Base-by-base conservation (phyloP, 2,329 filamentous ascomycete genomes). In the Botrytis deweyae region DNA sequence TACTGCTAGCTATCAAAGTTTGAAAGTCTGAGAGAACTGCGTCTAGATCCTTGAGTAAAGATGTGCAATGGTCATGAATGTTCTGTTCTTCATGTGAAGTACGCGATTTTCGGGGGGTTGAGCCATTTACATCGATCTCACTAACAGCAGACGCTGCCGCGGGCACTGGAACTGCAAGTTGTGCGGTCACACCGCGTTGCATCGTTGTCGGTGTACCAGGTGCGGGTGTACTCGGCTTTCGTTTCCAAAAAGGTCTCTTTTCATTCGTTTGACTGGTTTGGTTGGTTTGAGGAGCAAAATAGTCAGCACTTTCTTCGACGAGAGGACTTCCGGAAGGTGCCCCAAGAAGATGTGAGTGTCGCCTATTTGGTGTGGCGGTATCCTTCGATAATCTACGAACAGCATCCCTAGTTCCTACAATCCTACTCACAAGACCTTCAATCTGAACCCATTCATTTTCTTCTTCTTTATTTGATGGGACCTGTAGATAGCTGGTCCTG, bases 351-450 rank as follows among this genome's bases (percentile, higher is more conserved):
- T 49, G 33, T 38, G 64, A 77, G 58, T 76, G 74, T 65, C 73
- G 66, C 62, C 76, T 77, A 36, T 73, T 71, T 52, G 72, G 70
- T 40, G 88, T 87, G 74, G 93, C 91, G 67, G 94, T 94, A 80
- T 97, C 93, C 81, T 93, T 94, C 18, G 95, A 95, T 63, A 99
- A 85, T 55, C 93, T 90, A 68, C 95, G 90, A 36, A 98, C 89
- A 1, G 94, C 94, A 84, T 99, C 96, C 78, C 96, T 88, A 66
- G 94, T 95, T 2, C 94, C 94, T 10, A 94, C 92, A 22, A 98
- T 89, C 75, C 93, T 90, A 80, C 94, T 94, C 42, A 98, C 92
- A 55, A 99, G 85, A 1, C 90, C 87, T 83, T 98, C 95, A 2
- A 97, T 92, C 78, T 92, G 92, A 74, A 90, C 88, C 96, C 96